A percentile compares a stretch with the other conserved stretches of the same genome.
Conservation (phyloP, 2,329 filamentous ascomycete species). For the Curvularia lunata region DNA sequence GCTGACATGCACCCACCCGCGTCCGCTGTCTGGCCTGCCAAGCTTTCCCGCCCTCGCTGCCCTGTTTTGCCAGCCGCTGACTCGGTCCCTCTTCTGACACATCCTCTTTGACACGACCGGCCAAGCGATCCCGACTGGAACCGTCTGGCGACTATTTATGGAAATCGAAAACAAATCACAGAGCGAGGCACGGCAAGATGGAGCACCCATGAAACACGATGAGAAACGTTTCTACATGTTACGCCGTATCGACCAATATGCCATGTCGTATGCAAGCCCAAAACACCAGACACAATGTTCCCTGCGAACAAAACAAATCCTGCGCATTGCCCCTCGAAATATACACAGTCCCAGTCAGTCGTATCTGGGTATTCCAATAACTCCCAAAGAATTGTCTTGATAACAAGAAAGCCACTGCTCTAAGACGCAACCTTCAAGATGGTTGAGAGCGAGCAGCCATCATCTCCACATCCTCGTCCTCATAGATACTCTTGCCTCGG, state of each 20-base stretch:
- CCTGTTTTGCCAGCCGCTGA: no score
- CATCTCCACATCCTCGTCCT: conserved; percentile 27
- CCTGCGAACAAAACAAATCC: background rate
- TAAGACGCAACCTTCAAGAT: background rate
- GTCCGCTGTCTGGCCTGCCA: background rate
- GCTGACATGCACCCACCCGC: background rate
- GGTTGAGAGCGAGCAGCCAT: conserved; percentile 1
- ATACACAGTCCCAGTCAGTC: background rate
- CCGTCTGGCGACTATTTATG: background rate
- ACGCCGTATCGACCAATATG: background rate
- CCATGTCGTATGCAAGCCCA: background rate
- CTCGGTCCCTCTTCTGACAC: background rate
- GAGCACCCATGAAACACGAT: background rate
- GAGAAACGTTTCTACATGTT: background rate
- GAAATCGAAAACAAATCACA: background rate
- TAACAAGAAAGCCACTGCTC: background rate
- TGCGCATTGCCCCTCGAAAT: no score
- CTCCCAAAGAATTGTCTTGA: background rate
- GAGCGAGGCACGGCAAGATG: background rate
- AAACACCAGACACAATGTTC: background rate
- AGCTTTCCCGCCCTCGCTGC: background rate
- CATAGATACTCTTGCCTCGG: conserved; percentile 26
- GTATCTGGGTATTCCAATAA: background rate
- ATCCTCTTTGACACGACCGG: background rate
- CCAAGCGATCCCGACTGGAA: background rate